Evolutionary conservation across 371 early-diverging fungal genomes (phyloP), one percentile per base, ranked within the genome.

Genomic region (Synchytrium microbalum): DNA sequence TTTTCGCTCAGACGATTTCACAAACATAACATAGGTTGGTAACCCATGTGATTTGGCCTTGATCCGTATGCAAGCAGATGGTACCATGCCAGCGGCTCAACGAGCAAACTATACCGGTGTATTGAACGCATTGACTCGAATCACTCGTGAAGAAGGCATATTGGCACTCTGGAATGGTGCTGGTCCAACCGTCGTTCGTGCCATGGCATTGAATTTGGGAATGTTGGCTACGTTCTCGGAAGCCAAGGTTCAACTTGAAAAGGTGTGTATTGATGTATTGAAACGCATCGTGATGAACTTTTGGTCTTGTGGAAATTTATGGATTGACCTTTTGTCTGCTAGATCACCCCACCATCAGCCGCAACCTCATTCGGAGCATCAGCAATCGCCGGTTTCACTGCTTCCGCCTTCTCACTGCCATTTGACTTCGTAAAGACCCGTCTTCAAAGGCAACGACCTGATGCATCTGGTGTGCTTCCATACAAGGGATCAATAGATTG

Each of bases 21-120:
- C 65, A 75, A 25, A 77, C 75, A 75, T 74, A n/a, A n/a, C 91
- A 0, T 79, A 84, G 55, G 84, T 83, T 64, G 91, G 91, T 56
- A 31, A 28, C 16, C 62, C 61, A 60, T 89, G 89, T 10, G 93
- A 93, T 69, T 81, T 92, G 2, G 85, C 88, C 33, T 89, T 90
- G 63, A 86, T 92, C 55, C 79, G 92, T 1, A 84, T 91, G 89
- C 90, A 90, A 61, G 87, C 87, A 65, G 89, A 91, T 63, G 89
- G 90, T n/a, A 78, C 86, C 58, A 71, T 88, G 32, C 85, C 89
- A 0, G 67, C 63, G 32, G 77, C 80, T 2, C 72, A 81, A 66
- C 82, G 85, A 32, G 75, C 90, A 26, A 86, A 89, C 64, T 91
- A 91, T 69, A 80, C 79, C 58, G 80, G 88, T 74, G 91, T 87